Evolutionary conservation across 2,329 filamentous ascomycete species (phyloP), one percentile per base, ranked within the genome.

Genomic region (Ceratocystis destructans): DNA sequence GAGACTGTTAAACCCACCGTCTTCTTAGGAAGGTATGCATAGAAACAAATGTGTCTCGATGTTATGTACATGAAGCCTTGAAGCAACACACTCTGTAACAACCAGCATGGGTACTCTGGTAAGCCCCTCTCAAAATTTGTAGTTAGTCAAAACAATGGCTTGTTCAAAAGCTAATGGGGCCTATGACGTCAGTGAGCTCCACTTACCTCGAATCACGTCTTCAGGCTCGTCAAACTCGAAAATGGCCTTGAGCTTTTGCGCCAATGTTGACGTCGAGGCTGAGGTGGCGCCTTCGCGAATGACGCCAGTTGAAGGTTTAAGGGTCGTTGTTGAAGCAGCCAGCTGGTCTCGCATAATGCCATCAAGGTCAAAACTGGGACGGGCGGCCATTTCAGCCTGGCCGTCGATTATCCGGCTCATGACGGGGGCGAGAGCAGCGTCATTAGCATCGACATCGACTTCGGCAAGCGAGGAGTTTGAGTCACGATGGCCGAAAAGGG

Each of bases 61-160:
- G 94, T 97, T 72, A 99, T 89, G 76, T 97, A 97, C 82, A 99
- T 87, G 74, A 94, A 96, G 5, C 94, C 94, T 73, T 96, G 91
- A 7, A 97, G 81, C 37, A 97, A 79, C 57, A 96, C 90, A 72
- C 88, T 96, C 74, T 96, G 91, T 44, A 97, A 78, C 48, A 97
- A 78, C 86, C 90, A 96, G 76, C 93, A 97, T 7, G 91, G 89
- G 73, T 95, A 96, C 78, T 97, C 93, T 84, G 74, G 61, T 5
- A 37, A 6, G 25, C 37, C 10, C 37, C 10, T 15, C 37, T 41
- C 37, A 41, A 41, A 41, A 41, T 41, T 41, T 15, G 37, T 4
- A 41, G 37, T 41, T 41, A 67, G 73, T 68, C 70, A 69, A 62
- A 48, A 48, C 37, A 41, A 4, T 41, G 37, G 10, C 37, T 41